Conservation (phyloP, 139 green algal genomes). For the Chlamydomonas sp. region DNA sequence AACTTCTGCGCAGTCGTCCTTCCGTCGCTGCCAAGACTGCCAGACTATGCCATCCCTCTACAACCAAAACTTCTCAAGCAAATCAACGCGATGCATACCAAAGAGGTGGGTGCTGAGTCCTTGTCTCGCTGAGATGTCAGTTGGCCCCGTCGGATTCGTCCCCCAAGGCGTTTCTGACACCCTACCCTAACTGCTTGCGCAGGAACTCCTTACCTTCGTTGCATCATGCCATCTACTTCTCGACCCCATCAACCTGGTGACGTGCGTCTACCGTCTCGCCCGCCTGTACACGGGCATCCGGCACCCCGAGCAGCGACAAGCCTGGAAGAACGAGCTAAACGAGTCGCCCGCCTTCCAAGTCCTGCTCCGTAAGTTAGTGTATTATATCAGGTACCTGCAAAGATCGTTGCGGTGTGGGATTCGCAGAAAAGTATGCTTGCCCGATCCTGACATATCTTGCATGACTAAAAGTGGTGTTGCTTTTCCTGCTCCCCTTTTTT, state of each 20-base stretch:
- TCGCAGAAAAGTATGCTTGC: too few relatives aligned
- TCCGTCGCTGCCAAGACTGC: conserved; percentile 1
- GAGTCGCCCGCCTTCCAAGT: conserved; percentile 49
- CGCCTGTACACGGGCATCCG: conserved; percentile 54
- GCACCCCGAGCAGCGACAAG: conserved; percentile 20
- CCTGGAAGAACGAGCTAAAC: conserved; percentile 51
- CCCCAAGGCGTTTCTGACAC: background rate
- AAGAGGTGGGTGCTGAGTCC: conserved; percentile 40
- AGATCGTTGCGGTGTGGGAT: too few relatives aligned
- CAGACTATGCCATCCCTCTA: conserved; percentile 45
- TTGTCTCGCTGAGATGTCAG: background rate
- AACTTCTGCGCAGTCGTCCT: background rate
- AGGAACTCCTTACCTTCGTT: conserved; percentile 60
- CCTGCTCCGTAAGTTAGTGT: conserved; percentile 54
- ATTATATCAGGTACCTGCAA: background rate
- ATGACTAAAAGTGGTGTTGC: too few relatives aligned
- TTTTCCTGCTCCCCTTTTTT: background rate
- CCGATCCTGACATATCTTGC: too few relatives aligned
- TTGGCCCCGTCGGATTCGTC: background rate
- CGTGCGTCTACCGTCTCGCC: conserved; percentile 64
- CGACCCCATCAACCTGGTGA: conserved; percentile 68
- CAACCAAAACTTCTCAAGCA: conserved; percentile 58
- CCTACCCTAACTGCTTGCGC: background rate
- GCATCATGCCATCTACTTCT: conserved; percentile 46
- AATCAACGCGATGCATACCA: conserved; percentile 57